These are phyloP conservation scores for Takakia lepidozioides DNA, from an alignment of 225 moss, liverwort and hornwort genomes.

Conservation along the genomic window DNA sequence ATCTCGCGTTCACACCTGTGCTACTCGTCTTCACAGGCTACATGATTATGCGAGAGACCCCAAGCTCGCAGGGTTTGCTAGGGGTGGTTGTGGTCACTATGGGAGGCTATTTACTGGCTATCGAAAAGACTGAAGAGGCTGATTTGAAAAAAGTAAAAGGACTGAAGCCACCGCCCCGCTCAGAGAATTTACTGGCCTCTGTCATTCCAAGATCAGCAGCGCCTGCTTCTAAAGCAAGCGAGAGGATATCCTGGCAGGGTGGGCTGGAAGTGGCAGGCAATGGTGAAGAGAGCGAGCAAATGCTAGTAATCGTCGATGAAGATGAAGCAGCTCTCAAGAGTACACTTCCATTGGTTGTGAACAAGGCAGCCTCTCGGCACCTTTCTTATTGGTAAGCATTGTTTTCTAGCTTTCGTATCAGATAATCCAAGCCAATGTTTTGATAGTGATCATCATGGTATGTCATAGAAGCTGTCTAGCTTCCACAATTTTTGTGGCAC, in stretches of 20 bases:
- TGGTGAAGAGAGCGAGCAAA: slow-evolving; percentile 16
- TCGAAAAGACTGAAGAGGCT: slow-evolving; percentile 26
- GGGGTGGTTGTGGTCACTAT: slow-evolving; percentile 35
- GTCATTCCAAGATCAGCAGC: slow-evolving; percentile 23
- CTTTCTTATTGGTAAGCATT: no score
- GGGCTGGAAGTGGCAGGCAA: no score
- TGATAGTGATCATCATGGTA: no score
- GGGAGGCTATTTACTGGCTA: slow-evolving; percentile 36
- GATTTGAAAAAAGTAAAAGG: slow-evolving; percentile 17
- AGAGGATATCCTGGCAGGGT: no score
- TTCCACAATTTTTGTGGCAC: no score
- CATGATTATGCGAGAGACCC: slow-evolving; percentile 36
- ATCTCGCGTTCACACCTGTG: slow-evolving; percentile 41
- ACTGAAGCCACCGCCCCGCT: slow-evolving; percentile 11
- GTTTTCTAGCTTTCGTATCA: no score
- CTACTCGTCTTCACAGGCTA: slow-evolving; percentile 42
- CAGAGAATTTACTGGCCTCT: slow-evolving; percentile 33
- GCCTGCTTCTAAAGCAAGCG: no score
- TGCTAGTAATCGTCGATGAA: slow-evolving; percentile 14
- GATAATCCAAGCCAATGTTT: no score
- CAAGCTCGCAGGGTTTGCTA: slow-evolving; percentile 32
- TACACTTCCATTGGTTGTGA: slow-evolving; percentile 4
- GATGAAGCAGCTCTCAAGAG: slow-evolving; percentile 17
- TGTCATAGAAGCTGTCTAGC: no score
- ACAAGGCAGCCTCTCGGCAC: no score